Conservation (phyloP, 2,329 filamentous ascomycete species). For the Bipolaris sorokiniana region DNA sequence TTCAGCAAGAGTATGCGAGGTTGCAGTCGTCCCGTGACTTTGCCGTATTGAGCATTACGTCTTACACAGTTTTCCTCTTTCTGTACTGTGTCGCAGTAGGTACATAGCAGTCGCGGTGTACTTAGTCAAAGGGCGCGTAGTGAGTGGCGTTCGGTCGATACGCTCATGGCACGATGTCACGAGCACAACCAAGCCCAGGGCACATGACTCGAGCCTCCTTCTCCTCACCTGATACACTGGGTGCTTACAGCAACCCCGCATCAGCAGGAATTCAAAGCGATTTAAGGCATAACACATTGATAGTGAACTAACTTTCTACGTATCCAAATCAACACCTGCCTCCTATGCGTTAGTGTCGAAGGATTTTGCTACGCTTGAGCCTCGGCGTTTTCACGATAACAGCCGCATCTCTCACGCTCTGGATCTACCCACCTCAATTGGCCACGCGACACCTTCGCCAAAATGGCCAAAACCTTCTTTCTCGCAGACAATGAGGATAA, state of each 20-base stretch:
- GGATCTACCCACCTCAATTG: conserved; percentile 1
- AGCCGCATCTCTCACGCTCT: conserved; percentile 11
- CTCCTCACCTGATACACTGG: conserved; percentile 11
- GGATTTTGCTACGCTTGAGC: conserved; percentile 4
- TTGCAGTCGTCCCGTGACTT: conserved; percentile 30
- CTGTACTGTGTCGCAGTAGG: conserved; percentile 6
- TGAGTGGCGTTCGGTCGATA: conserved; percentile 14
- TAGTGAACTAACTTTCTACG: conserved; percentile 3
- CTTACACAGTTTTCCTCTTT: conserved; percentile 14
- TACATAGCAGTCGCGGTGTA: not conserved
- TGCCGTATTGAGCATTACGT: conserved; percentile 23
- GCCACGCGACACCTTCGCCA: conserved; percentile 9
- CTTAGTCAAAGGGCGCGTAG: not conserved
- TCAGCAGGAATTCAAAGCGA: not conserved
- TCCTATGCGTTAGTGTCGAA: conserved; percentile 17
- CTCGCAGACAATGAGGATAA: conserved; percentile 20
- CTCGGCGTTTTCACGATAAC: conserved; percentile 26
- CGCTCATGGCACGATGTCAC: conserved; percentile 29
- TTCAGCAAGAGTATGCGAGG: conserved; percentile 8
- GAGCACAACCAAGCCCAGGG: conserved; percentile 22
- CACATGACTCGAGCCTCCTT: conserved; percentile 33
- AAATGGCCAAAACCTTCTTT: conserved; percentile 27
- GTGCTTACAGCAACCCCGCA: not conserved
- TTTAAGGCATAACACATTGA: not conserved
- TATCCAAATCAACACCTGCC: conserved; percentile 14